Conservation (phyloP, 2,329 filamentous ascomycete species). For the Neofusicoccum cordaticola region DNA sequence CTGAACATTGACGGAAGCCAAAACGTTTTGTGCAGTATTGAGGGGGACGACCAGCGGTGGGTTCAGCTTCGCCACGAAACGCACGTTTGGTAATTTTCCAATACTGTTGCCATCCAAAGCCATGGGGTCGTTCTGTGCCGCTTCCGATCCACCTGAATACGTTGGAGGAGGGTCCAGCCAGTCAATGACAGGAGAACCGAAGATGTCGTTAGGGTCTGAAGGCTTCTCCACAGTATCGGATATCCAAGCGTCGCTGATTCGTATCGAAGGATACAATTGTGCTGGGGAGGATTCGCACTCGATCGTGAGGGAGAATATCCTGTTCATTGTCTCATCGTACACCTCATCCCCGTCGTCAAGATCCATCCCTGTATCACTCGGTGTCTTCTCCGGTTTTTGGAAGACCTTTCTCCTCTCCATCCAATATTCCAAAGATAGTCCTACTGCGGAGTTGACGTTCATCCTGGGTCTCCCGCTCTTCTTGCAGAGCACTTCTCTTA, state of each 20-base stretch:
- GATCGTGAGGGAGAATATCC: slow-evolving; percentile 66
- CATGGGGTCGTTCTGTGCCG: slow-evolving; percentile 50
- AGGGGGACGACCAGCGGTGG: slow-evolving; percentile 71
- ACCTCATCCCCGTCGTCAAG: slow-evolving; percentile 39
- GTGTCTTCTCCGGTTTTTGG: slow-evolving; percentile 19
- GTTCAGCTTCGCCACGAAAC: slow-evolving; percentile 72
- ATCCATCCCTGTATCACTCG: slow-evolving; percentile 31
- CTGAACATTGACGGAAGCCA: slow-evolving; percentile 57
- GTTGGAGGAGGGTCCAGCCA: slow-evolving; percentile 72
- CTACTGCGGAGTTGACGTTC: slow-evolving; percentile 65
- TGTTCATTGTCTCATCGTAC: slow-evolving; percentile 37
- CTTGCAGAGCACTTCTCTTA: slow-evolving; percentile 63
- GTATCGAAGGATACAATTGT: slow-evolving; percentile 57
- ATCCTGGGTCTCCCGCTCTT: slow-evolving; percentile 69
- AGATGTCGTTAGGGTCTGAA: slow-evolving; percentile 40
- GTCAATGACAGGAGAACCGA: slow-evolving; percentile 52
- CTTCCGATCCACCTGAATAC: slow-evolving; percentile 33
- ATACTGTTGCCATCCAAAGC: slow-evolving; percentile 45
- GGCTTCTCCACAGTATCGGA: slow-evolving; percentile 58
- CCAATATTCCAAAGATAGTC: slow-evolving; percentile 76
- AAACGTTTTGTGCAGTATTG: slow-evolving; percentile 60
- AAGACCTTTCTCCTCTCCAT: slow-evolving; percentile 54
- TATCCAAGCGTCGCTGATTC: slow-evolving; percentile 73
- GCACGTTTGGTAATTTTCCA: slow-evolving; percentile 64
- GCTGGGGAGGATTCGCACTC: slow-evolving; percentile 56